These are phyloP conservation scores for Babesia bovis DNA, from an alignment of 169 alveolate genomes.

Conservation along the genomic window DNA sequence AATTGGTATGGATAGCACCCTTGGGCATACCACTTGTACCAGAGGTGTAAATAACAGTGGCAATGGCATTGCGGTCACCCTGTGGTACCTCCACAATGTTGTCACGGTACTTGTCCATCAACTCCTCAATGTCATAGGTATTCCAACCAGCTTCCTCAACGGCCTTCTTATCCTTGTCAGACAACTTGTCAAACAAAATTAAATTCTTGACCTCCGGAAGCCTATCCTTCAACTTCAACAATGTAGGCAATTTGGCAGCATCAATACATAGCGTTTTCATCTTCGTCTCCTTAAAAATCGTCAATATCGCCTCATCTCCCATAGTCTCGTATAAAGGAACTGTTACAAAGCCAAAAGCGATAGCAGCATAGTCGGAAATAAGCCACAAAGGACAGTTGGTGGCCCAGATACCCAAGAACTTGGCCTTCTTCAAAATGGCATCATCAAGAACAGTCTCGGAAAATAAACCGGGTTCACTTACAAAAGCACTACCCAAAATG, in stretches of 20 bases:
- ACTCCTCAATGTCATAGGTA: slow-evolving; percentile 33
- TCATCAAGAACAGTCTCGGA: slow-evolving; percentile 31
- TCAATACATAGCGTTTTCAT: slow-evolving; percentile 73
- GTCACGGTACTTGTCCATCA: slow-evolving; percentile 41
- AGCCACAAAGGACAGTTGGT: slow-evolving; percentile 77
- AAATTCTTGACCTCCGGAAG: slow-evolving; percentile 38
- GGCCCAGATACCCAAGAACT: slow-evolving; percentile 77
- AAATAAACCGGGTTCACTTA: slow-evolving; percentile 22
- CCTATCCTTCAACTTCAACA: slow-evolving; percentile 41
- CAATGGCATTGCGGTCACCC: slow-evolving; percentile 42
- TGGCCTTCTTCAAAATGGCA: slow-evolving; percentile 19
- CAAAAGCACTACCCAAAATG: slow-evolving; percentile 58
- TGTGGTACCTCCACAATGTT: slow-evolving; percentile 17
- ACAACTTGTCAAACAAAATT: slow-evolving; percentile 60
- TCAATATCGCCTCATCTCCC: slow-evolving; percentile 69
- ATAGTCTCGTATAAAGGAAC: slow-evolving; percentile 78
- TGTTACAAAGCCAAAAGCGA: slow-evolving; percentile 72
- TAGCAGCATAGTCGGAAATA: slow-evolving; percentile 71
- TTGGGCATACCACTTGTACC: slow-evolving; percentile 96
- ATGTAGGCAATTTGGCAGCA: slow-evolving; percentile 61
- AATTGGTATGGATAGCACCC: slow-evolving; percentile 91
- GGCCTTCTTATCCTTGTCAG: slow-evolving; percentile 31
- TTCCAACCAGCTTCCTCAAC: slow-evolving; percentile 11
- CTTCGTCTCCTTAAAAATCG: slow-evolving; percentile 52
- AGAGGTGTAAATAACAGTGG: slow-evolving; percentile 81